Base-by-base conservation (phyloP, 345 rosid species). In the Sisymbrium altissimum region DNA sequence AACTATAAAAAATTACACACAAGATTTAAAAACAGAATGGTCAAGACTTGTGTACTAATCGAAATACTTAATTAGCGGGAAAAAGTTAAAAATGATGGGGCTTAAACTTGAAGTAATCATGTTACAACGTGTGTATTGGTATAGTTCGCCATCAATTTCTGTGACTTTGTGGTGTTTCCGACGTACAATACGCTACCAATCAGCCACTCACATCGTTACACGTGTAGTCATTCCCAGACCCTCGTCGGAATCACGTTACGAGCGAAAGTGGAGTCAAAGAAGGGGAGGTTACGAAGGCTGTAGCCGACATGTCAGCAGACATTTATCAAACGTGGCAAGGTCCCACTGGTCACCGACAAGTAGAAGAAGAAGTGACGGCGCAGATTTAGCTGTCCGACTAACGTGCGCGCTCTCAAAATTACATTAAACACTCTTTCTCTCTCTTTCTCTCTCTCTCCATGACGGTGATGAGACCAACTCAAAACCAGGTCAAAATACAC, bases 331-430 rank as follows among this genome's bases (percentile, higher is more conserved):
- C 88, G 86, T 87, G 92, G 80, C 84, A 29, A 18, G 30, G 73
- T 68, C 72, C 41, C 70, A 80, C 38, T 83, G 86, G 90, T 73
- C 76, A 83, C 90, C 90, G 88, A 87, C 92, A 86, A 66, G 49
- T 9, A 54, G n/a, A 53, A 10, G 18, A 68, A 70, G 71, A 74
- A 48, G 18, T 32, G 38, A 54, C 77, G 68, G 78, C 81, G 64
- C 79, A 56, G 10, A 9, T 76, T 75, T 57, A 64, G 67, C 63
- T 3, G 64, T 12, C 32, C 6, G 46, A 57, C 84, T 83, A 83
- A 74, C 74, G 27, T 82, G 76, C 72, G 75, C 84, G 6, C 14
- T 39, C 21, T 12, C n/a, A 10, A 50, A 46, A 30, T 9, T 66
- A 45, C 35, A 15, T 21, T 12, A 11, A 53, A 18, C 4, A 56